These are phyloP conservation scores for Arthroderma sp. DNA, from an alignment of 2,329 filamentous ascomycete genomes.

Conservation along the genomic window DNA sequence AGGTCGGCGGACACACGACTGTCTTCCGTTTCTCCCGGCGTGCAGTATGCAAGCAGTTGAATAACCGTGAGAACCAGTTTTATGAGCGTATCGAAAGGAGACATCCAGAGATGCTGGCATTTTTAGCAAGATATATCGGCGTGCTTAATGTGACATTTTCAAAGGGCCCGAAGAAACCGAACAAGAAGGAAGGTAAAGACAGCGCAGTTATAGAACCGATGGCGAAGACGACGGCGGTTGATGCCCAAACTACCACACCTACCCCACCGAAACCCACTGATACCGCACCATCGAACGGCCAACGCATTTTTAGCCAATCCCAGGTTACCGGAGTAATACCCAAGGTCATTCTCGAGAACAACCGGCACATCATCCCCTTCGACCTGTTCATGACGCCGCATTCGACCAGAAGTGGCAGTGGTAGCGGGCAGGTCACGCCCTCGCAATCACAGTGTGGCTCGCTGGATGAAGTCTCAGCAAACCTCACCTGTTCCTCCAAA, in stretches of 20 bases:
- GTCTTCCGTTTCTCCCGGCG: constrained; percentile 90
- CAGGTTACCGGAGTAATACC: constrained; percentile 63
- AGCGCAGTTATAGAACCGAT: neutral
- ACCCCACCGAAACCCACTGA: neutral
- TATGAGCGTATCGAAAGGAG: constrained; percentile 90
- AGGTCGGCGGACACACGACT: constrained; percentile 92
- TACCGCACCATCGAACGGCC: constrained; percentile 13
- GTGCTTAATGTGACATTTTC: constrained; percentile 94
- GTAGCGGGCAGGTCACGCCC: neutral
- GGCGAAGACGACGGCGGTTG: neutral
- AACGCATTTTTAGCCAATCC: constrained; percentile 59
- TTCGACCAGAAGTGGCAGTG: neutral
- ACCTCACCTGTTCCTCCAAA: constrained; percentile 1
- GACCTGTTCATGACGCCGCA: constrained; percentile 59
- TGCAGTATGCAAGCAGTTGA: constrained; percentile 95
- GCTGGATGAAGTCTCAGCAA: neutral
- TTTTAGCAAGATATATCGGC: constrained; percentile 91
- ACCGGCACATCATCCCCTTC: constrained; percentile 81
- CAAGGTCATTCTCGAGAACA: constrained; percentile 87
- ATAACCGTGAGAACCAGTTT: constrained; percentile 96
- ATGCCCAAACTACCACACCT: neutral
- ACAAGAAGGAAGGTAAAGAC: constrained; percentile 28
- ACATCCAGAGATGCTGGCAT: constrained; percentile 79
- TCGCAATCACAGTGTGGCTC: neutral
- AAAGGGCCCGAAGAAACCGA: constrained; percentile 57